These are phyloP conservation scores for Cardamine chenopodiifolia DNA, from an alignment of 345 rosid genomes.

Conservation along the genomic window DNA sequence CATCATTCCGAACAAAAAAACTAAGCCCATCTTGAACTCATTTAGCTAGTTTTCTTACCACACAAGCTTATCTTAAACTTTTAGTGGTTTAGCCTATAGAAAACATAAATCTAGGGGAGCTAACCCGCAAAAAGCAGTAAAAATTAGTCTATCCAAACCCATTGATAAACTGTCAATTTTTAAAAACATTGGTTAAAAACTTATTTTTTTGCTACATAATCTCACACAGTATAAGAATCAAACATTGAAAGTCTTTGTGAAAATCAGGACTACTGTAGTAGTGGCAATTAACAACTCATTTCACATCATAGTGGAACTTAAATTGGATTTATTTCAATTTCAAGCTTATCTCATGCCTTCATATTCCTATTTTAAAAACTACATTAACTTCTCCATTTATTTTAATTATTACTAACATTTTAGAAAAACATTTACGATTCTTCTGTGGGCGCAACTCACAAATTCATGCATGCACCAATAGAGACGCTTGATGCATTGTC, in stretches of 20 bases:
- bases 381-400: slow-evolving; percentile 31
- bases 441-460: slow-evolving; percentile 19
- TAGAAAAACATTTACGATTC: not conserved
- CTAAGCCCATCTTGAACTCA: not conserved
- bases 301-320: not conserved
- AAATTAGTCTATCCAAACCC: not conserved
- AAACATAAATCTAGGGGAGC: not conserved
- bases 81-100: not conserved
- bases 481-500: slow-evolving; percentile 31
- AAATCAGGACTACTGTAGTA: not conserved
- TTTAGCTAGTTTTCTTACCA: not conserved
- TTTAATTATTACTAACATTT: not conserved
- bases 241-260: not conserved
- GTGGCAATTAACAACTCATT: slow-evolving; percentile 17
- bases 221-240: not conserved
- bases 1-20: no score
- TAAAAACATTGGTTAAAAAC: not conserved
- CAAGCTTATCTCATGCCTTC: slow-evolving; percentile 25
- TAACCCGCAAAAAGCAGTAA: not conserved
- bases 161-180: not conserved
- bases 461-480: slow-evolving; percentile 38
- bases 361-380: slow-evolving; percentile 1
- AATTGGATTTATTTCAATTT: slow-evolving; percentile 5
- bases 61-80: not conserved
- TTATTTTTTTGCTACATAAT: not conserved